These are phyloP conservation scores for Pilatotrama ljubarskyi DNA, from an alignment of 768 basidiomycete species.

Conservation along the genomic window DNA sequence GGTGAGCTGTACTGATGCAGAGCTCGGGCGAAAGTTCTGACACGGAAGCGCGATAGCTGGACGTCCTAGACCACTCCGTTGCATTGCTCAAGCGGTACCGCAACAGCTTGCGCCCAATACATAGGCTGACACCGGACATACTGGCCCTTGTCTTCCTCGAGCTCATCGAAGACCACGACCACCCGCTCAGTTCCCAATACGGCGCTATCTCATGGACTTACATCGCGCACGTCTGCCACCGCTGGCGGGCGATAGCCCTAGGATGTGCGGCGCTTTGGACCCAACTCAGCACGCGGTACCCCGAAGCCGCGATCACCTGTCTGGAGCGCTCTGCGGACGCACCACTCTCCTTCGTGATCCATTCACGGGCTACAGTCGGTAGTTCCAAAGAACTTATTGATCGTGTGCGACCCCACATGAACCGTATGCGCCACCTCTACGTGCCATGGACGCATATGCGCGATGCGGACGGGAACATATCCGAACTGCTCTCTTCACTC, in stretches of 20 bases:
- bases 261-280: constrained; percentile 28
- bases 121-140: constrained; percentile 28
- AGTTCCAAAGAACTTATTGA: constrained; percentile 22
- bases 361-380: constrained; percentile 7
- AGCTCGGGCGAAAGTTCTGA: background rate
- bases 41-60: constrained; percentile 15
- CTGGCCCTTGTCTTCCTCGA: constrained; percentile 27
- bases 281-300: constrained; percentile 28
- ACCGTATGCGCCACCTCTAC: constrained; percentile 27
- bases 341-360: constrained; percentile 27
- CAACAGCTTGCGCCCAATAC: constrained; percentile 28
- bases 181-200: constrained; percentile 20
- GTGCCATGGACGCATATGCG: constrained; percentile 26
- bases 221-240: constrained; percentile 29
- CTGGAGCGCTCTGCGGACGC: constrained; percentile 30
- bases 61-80: constrained; percentile 25
- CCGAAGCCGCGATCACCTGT: constrained; percentile 26
- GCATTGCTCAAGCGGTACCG: constrained; percentile 30
- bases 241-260: constrained; percentile 27
- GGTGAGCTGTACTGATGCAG: constrained; percentile 6
- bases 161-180: constrained; percentile 19
- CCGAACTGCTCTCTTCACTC: constrained; percentile 20
- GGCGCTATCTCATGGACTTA: constrained; percentile 26
- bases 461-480: constrained; percentile 19
- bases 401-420: constrained; percentile 22